These are phyloP conservation scores for Angophora floribunda DNA, from an alignment of 345 rosid genomes.

Conservation along the genomic window DNA sequence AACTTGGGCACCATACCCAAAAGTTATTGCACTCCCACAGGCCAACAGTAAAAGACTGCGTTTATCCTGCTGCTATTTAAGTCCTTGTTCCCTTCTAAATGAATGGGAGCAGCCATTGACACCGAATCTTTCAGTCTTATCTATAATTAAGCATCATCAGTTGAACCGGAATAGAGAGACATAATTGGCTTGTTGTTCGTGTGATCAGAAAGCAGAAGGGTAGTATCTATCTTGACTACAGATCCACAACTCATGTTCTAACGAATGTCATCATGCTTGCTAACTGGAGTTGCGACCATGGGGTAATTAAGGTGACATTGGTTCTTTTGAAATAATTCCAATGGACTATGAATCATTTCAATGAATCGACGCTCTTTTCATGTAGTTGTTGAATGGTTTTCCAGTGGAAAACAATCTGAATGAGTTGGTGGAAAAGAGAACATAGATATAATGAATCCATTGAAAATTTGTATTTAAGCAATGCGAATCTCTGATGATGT, in stretches of 20 bases:
- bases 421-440: not conserved
- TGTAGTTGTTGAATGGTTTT: not conserved
- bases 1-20: not conserved
- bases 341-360: not conserved
- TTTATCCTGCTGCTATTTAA: not conserved
- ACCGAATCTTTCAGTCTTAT: not conserved
- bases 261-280: not conserved
- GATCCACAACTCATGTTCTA: not conserved
- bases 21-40: not conserved
- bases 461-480: not conserved
- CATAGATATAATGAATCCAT: not conserved
- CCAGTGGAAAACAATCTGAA: not conserved
- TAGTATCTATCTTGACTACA: not conserved
- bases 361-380: not conserved
- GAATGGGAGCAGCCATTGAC: not conserved
- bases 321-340: not conserved
- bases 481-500: not conserved
- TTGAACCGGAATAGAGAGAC: not conserved
- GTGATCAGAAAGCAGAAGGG: not conserved
- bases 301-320: not conserved
- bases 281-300: not conserved
- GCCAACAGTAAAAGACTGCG: not conserved
- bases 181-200: not conserved
- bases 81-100: not conserved
- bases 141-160: not conserved